Base-by-base conservation (phyloP, 2,329 filamentous ascomycete genomes). In the Thielaviopsis musarum region DNA sequence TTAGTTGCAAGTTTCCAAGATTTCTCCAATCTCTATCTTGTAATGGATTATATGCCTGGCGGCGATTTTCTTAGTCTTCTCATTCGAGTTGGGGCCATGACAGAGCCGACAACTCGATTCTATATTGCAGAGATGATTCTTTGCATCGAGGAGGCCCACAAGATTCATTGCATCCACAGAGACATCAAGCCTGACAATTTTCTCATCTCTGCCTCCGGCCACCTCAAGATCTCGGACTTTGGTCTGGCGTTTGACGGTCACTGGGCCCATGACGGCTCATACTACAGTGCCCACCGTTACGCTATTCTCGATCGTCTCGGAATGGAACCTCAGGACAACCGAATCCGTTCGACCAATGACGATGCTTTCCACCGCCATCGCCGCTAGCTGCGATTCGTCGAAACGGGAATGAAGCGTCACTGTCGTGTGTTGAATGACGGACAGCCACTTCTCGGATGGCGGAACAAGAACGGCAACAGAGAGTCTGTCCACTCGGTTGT, bases 161-260 rank as follows among this genome's bases (percentile, higher is more conserved):
- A 81, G 13, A 81, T 96, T 65, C 81, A 81, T 56, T 96, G 90
- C 78, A 95, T 98, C 54, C 93, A 98, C 69, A 85, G 91, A 19
- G 93, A 97, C 70, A 82, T 97, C 68, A 98, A 98, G 70, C 93
- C 91, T 0, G 91, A 97, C 75, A 98, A 98, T 66, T 97, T 98
- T 66, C 77, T 97, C 30, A 90, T 97, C 66, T 88, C 87, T 9
- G 80, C 87, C 0, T 86, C 87, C 19, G 91, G 93, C 0, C 93
- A 98, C 69, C 71, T 97, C 61, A 96, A 94, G 68, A 95, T 97
- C 48, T 94, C 91, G 0, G 93, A 98, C 66, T 98, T 98, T 70
- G 91, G 93, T 0, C 79, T 98, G 45, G 89, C 91, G 0, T 97
- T 97, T 68, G 88, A 96, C 67, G 91, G 91, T 0, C 88, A 95